Evolutionary conservation across 257 asterid genomes (phyloP), one percentile per base, ranked within the genome.

Genomic region (Salvia miltiorrhiza): DNA sequence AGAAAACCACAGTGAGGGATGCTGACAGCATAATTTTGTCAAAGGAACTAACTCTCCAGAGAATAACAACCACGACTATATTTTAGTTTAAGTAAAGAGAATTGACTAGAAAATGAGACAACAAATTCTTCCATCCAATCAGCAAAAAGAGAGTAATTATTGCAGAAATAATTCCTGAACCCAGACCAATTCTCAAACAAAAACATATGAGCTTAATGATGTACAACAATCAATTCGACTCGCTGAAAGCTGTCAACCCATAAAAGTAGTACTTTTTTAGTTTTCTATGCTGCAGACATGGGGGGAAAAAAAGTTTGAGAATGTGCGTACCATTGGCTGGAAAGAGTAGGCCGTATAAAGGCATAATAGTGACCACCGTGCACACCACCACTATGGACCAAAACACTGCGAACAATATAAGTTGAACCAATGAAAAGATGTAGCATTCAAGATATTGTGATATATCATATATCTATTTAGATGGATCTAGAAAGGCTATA

Each of bases 341-440:
- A 74, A 68, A 82, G 83, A 75, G 80, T 77, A 56, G 84, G 82
- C 73, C 81, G 58, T 64, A 79, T 74, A 69, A 82, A 77, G 63
- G 79, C 87, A 72, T 78, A 77, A 75, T 82, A 82, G 74, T 79
- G 84, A 33, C 87, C 87, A 20, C 85, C 81, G 4, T 82, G 83
- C 79, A 82, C 85, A 43, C 84, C 87, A 39, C 87, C 87, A 37
- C 87, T 82, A 68, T 82, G 87, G 77, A 82, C 87, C 80, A 82
- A 72, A 67, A 82, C 83, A 72, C 85, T 82, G 87, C 63, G 37
- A 78, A 75, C 48, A 72, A 68, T 41, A 39, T 48, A 65, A 59
- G 12, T 65, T 33, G 62, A 60, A 57, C 63, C 47, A 24, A 61
- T 20, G 21, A 40, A 63, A 41, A 67, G 52, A 19, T 49, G 55